These are phyloP conservation scores for Fusarium domesticum DNA, from an alignment of 2,329 filamentous ascomycete species.

Conservation along the genomic window DNA sequence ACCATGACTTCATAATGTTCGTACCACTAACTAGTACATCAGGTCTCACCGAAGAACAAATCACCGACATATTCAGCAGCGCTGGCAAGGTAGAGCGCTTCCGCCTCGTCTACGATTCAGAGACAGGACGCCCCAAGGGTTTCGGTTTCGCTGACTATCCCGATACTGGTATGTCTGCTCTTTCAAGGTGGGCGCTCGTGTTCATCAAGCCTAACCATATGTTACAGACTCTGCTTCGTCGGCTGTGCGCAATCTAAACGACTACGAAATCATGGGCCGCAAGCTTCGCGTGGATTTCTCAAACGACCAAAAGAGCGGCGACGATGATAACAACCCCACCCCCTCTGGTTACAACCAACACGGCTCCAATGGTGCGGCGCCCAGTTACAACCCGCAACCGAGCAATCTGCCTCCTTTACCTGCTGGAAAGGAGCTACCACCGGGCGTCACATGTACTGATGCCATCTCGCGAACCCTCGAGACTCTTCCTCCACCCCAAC, in stretches of 20 bases:
- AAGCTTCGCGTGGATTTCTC: constrained; percentile 95
- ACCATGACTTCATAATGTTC: neutral
- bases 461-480: constrained; percentile 89
- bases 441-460: constrained; percentile 79
- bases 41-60: constrained; percentile 96
- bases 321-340: constrained; percentile 42
- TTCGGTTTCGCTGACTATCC: constrained; percentile 97
- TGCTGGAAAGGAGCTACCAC: constrained; percentile 76
- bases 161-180: constrained; percentile 64
- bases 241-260: constrained; percentile 91
- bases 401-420: constrained; percentile 75
- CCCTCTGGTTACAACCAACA: constrained; percentile 25
- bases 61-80: constrained; percentile 87
- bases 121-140: constrained; percentile 90
- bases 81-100: constrained; percentile 91
- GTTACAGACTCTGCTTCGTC: constrained; percentile 73
- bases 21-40: constrained; percentile 25
- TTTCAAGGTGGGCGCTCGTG: neutral
- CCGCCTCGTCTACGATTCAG: constrained; percentile 89
- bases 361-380: constrained; percentile 34
- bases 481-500: constrained; percentile 79
- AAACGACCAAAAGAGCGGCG: constrained; percentile 78
- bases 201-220: constrained; percentile 13
- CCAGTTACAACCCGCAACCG: constrained; percentile 34
- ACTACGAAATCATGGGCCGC: constrained; percentile 90